Conservation (phyloP, 768 basidiomycete species). For the Amanita pseudoporphyria region DNA sequence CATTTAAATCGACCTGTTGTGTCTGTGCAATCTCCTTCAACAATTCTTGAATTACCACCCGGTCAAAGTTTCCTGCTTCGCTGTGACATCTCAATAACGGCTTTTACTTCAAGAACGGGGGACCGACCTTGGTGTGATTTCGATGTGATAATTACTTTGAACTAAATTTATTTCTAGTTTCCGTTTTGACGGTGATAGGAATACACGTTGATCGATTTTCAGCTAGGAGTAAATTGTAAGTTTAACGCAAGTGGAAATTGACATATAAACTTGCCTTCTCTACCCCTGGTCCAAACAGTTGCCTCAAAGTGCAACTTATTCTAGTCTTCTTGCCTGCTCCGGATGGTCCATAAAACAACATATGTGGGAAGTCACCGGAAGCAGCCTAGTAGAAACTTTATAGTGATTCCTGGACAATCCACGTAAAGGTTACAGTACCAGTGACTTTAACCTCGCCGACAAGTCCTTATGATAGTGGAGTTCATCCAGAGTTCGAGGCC, state of each 20-base stretch:
- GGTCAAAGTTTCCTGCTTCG: slow-evolving; percentile 92
- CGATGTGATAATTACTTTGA: slow-evolving; percentile 96
- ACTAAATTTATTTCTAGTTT: slow-evolving; percentile 96
- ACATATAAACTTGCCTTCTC: slow-evolving; percentile 62
- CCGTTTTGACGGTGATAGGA: slow-evolving; percentile 86
- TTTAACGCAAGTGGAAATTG: not conserved
- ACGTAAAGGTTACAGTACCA: slow-evolving; percentile 35
- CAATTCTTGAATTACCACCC: slow-evolving; percentile 93
- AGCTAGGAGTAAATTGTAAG: slow-evolving; percentile 38
- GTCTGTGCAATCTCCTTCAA: slow-evolving; percentile 98
- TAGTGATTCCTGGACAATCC: not conserved
- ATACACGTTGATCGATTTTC: slow-evolving; percentile 96
- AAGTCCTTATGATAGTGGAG: slow-evolving; percentile 84
- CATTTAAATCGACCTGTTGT: slow-evolving; percentile 93
- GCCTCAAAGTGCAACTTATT: slow-evolving; percentile 79
- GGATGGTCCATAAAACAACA: slow-evolving; percentile 95
- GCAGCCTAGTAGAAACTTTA: slow-evolving; percentile 46
- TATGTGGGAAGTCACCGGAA: slow-evolving; percentile 93
- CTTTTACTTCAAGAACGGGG: not conserved
- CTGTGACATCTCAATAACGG: slow-evolving; percentile 28
- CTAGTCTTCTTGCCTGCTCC: slow-evolving; percentile 98
- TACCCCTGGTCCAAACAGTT: slow-evolving; percentile 85
- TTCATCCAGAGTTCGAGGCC: slow-evolving; percentile 74
- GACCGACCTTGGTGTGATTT: slow-evolving; percentile 88
- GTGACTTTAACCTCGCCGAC: slow-evolving; percentile 67